phyloP scores from a whole-genome alignment of 2,329 filamentous ascomycete species.

The Colletotrichum lini region DNA sequence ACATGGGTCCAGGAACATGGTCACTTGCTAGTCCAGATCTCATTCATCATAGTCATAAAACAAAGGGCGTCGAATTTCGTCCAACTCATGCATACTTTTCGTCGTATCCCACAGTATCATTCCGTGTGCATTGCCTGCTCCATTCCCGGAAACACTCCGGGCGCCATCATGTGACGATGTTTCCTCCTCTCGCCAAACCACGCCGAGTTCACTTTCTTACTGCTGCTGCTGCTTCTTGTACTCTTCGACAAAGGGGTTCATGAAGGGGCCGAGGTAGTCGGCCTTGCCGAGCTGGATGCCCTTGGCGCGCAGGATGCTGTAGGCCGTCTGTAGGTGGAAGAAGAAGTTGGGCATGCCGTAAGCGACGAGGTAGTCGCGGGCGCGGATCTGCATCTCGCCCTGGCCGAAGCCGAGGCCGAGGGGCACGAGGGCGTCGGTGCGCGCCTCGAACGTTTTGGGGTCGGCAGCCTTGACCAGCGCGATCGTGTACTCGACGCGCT shows the following conservation, averaged over 20 bases:
- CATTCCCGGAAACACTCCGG: background rate
- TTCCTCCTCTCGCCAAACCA: constrained; percentile 16
- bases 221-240: constrained; percentile 31
- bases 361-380: constrained; percentile 57
- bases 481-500: constrained; percentile 50
- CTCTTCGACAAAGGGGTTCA: constrained; percentile 33
- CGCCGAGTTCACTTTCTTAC: background rate
- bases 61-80: background rate
- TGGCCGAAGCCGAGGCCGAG: constrained; percentile 44
- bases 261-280: constrained; percentile 60
- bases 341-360: constrained; percentile 71
- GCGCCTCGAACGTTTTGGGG: constrained; percentile 44
- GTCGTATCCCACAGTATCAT: no score
- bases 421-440: constrained; percentile 46
- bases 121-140: background rate
- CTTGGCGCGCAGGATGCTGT: constrained; percentile 68
- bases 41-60: no score
- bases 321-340: constrained; percentile 71
- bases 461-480: constrained; percentile 50
- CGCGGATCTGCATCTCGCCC: constrained; percentile 48
- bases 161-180: constrained; percentile 26
- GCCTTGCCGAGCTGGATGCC: constrained; percentile 71
- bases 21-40: background rate
- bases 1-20: background rate
- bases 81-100: constrained; percentile 1